Evolutionary conservation across 805 yeast species (phyloP).

Genomic region (Yamadazyma endophytica): DNA sequence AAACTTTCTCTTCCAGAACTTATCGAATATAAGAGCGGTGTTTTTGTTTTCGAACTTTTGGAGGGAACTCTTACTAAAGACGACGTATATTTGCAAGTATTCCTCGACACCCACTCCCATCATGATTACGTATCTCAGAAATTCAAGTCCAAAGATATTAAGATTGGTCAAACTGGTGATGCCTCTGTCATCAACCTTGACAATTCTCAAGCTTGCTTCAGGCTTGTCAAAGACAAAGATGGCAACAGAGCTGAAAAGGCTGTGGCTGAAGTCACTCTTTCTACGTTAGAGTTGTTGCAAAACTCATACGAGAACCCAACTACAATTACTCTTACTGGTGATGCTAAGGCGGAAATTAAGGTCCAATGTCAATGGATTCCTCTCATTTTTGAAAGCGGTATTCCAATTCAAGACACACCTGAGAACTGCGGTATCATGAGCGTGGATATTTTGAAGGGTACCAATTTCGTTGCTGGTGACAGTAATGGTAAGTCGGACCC

Average conservation of each 20-base stretch:
- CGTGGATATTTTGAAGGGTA: constrained; percentile 60
- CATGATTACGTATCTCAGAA: constrained; percentile 56
- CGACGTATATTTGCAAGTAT: constrained; percentile 68
- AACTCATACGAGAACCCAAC: constrained; percentile 62
- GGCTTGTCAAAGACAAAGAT: constrained; percentile 53
- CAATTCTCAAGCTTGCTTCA: constrained; percentile 61
- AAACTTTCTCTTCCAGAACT: constrained; percentile 58
- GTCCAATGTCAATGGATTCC: constrained; percentile 80
- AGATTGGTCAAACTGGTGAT: constrained; percentile 57
- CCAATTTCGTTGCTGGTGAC: constrained; percentile 78
- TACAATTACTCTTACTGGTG: constrained; percentile 51
- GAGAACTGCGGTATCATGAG: constrained; percentile 70
- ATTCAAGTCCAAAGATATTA: constrained; percentile 43
- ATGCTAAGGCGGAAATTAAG: constrained; percentile 48
- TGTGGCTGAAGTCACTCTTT: constrained; percentile 58
- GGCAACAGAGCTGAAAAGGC: constrained; percentile 54
- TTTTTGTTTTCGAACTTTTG: constrained; percentile 62
- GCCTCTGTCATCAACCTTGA: constrained; percentile 73
- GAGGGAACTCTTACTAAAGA: constrained; percentile 53
- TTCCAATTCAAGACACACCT: constrained; percentile 74
- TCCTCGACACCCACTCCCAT: constrained; percentile 71
- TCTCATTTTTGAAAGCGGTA: constrained; percentile 43
- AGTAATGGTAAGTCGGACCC: constrained; percentile 94
- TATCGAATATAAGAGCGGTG: constrained; percentile 63
- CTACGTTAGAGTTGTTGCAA: constrained; percentile 62